Evolutionary conservation across 2,329 filamentous ascomycete genomes (phyloP).

Genomic region (Westerdykella sp.): DNA sequence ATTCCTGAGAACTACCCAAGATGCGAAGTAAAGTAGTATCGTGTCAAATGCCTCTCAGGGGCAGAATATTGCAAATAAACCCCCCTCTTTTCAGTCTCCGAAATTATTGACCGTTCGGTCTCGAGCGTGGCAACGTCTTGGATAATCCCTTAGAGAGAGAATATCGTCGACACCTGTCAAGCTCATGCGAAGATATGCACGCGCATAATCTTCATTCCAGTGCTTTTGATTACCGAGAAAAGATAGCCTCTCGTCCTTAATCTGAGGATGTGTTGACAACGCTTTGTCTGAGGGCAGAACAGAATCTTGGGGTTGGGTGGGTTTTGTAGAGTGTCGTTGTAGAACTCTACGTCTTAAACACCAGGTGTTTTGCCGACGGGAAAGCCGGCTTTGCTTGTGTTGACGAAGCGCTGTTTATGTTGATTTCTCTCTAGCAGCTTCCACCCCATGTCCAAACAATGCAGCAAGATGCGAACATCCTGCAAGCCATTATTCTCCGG

Average conservation of each 20-base stretch:
- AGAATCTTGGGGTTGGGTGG: slow-evolving; percentile 21
- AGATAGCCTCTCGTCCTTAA: slow-evolving; percentile 18
- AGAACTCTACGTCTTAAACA: slow-evolving; percentile 49
- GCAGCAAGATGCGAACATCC: slow-evolving; percentile 36
- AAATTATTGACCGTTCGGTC: background rate
- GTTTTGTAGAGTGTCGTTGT: slow-evolving; percentile 35
- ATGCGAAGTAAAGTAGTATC: too few relatives aligned
- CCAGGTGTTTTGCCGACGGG: slow-evolving; percentile 46
- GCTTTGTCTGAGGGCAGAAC: slow-evolving; percentile 24
- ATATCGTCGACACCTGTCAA: slow-evolving; percentile 21
- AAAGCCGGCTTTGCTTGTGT: slow-evolving; percentile 34
- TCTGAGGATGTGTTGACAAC: slow-evolving; percentile 21
- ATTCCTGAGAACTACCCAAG: too few relatives aligned
- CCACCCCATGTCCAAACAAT: too few relatives aligned
- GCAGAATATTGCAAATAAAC: too few relatives aligned
- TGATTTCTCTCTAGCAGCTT: too few relatives aligned
- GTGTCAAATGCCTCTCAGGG: too few relatives aligned
- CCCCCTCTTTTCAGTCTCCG: too few relatives aligned
- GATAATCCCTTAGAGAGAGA: slow-evolving; percentile 21
- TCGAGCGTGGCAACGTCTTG: slow-evolving; percentile 18
- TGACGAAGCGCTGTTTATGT: slow-evolving; percentile 45
- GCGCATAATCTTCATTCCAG: slow-evolving; percentile 30
- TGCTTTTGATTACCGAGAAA: slow-evolving; percentile 25
- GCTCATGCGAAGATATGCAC: slow-evolving; percentile 29
- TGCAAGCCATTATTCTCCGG: slow-evolving; percentile 44